Evolutionary conservation across 139 green algal species (phyloP).

Genomic region (Chlorella sp.): DNA sequence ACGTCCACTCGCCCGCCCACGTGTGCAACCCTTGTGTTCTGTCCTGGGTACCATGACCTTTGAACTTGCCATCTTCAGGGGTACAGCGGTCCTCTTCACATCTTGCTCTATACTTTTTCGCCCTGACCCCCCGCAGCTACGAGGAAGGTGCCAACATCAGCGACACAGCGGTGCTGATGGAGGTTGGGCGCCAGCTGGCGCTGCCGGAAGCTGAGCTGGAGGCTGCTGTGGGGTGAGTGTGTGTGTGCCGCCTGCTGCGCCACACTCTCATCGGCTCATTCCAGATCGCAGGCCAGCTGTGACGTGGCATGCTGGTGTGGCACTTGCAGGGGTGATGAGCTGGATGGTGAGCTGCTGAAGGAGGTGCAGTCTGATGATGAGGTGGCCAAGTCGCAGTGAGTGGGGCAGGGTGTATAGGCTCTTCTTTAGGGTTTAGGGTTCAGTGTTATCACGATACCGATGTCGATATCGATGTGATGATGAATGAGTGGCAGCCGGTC

Average conservation of each 20-base stretch:
- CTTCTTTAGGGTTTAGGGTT: too few relatives aligned
- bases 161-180: slow-evolving; percentile 2
- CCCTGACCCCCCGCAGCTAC: background rate
- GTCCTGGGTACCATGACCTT: too few relatives aligned
- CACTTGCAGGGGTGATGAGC: background rate
- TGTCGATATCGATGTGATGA: too few relatives aligned
- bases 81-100: background rate
- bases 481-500: too few relatives aligned
- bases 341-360: slow-evolving; percentile 13
- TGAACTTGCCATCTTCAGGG: slow-evolving; percentile 11
- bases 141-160: slow-evolving; percentile 28
- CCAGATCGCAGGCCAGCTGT: too few relatives aligned
- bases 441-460: too few relatives aligned
- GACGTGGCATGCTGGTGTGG: background rate
- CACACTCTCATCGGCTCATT: too few relatives aligned
- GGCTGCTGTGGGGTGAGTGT: slow-evolving; percentile 10
- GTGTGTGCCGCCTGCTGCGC: background rate
- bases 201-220: slow-evolving; percentile 26
- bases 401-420: background rate
- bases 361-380: slow-evolving; percentile 19
- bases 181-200: slow-evolving; percentile 22
- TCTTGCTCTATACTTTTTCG: background rate
- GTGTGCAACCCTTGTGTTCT: too few relatives aligned
- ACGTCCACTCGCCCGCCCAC: too few relatives aligned
- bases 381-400: slow-evolving; percentile 22